Conservation (phyloP, 768 basidiomycete genomes). For the Pleurotus citrinopileatus region DNA sequence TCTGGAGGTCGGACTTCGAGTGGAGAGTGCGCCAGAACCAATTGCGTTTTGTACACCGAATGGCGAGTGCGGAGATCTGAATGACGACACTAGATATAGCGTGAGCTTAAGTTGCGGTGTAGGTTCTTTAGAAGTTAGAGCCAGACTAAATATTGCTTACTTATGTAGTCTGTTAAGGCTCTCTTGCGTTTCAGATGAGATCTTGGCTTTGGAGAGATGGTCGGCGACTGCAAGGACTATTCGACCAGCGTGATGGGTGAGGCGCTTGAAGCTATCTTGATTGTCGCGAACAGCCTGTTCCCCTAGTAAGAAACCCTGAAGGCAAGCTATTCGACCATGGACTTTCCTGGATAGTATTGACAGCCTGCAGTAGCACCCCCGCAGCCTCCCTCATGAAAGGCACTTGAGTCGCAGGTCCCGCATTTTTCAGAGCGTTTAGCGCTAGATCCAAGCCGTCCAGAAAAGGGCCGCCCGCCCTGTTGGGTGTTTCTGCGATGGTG, state of each 20-base stretch:
- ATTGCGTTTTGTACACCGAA: neutral
- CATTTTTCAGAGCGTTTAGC: neutral
- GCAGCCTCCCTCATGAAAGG: slow-evolving; percentile 2
- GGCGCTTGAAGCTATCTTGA: neutral
- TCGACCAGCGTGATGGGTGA: neutral
- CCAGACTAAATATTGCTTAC: neutral
- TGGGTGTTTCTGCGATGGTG: neutral
- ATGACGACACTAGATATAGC: neutral
- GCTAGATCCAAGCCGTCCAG: neutral
- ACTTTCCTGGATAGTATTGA: slow-evolving; percentile 3
- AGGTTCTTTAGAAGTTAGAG: neutral
- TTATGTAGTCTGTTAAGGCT: neutral
- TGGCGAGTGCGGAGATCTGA: neutral
- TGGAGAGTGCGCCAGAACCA: neutral
- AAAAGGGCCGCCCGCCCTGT: neutral
- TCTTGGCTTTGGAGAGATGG: neutral
- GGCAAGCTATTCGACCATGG: neutral
- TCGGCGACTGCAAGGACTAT: neutral
- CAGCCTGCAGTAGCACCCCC: neutral
- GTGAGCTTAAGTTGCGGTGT: neutral
- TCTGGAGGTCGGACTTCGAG: neutral
- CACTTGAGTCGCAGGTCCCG: neutral
- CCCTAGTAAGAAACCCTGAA: neutral
- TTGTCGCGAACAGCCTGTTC: slow-evolving; percentile 7
- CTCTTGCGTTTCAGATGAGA: neutral